Evolutionary conservation across 345 rosid species (phyloP).

Genomic region (Lepidium sativum): DNA sequence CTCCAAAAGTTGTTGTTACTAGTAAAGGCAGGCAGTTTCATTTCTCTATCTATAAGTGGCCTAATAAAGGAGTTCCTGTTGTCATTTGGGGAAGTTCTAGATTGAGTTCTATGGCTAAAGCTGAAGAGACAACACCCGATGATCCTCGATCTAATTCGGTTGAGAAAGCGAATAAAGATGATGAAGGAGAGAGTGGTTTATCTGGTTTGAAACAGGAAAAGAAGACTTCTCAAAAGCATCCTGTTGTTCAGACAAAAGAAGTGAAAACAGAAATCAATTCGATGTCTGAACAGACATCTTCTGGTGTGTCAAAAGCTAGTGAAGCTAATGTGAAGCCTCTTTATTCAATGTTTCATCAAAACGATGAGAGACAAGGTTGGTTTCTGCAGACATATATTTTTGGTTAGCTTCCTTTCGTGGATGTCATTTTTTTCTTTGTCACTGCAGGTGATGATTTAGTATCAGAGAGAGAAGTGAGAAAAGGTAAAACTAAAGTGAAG

Average conservation of each 20-base stretch:
- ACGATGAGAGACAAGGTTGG: slow-evolving; percentile 28
- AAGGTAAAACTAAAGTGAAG: slow-evolving; percentile 36
- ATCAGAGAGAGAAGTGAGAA: slow-evolving; percentile 14
- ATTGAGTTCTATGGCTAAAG: slow-evolving; percentile 32
- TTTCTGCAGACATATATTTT: background rate
- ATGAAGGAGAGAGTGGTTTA: background rate
- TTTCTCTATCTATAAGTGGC: slow-evolving; percentile 95
- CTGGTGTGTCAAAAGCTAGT: slow-evolving; percentile 20
- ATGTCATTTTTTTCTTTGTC: slow-evolving; percentile 8
- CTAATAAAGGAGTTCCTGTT: slow-evolving; percentile 57
- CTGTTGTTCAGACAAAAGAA: slow-evolving; percentile 11
- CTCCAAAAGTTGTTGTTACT: slow-evolving; percentile 21
- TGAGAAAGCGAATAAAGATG: background rate
- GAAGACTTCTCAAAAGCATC: background rate
- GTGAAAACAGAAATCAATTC: slow-evolving; percentile 13
- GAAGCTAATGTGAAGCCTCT: slow-evolving; percentile 32
- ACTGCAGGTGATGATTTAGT: slow-evolving; percentile 37
- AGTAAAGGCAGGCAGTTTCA: slow-evolving; percentile 44
- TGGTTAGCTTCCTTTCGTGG: slow-evolving; percentile 2
- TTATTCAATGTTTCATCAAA: slow-evolving; percentile 14
- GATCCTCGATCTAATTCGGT: background rate
- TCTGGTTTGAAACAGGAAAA: background rate
- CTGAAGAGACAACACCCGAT: background rate
- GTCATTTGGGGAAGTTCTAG: slow-evolving; percentile 35
- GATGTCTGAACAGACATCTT: slow-evolving; percentile 9